phyloP scores from a whole-genome alignment of 1,139 yeast species.

The Saccharomyces hybrid region DNA sequence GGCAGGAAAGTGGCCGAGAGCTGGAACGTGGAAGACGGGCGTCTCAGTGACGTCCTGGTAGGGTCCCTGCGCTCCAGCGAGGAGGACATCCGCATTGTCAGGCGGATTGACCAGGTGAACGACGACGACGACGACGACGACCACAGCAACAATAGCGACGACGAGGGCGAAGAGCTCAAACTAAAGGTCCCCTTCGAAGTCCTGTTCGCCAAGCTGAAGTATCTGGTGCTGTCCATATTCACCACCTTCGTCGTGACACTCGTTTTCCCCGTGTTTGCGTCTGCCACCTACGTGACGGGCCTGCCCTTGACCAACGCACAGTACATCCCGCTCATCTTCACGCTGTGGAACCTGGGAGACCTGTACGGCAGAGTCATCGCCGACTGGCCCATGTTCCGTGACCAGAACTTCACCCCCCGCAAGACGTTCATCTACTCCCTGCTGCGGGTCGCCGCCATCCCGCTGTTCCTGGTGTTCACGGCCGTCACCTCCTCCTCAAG shows the following conservation, averaged over 20 bases:
- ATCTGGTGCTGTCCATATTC: conserved; percentile 63
- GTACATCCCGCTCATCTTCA: conserved; percentile 70
- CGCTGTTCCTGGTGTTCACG: conserved; percentile 64
- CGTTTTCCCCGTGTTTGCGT: conserved; percentile 85
- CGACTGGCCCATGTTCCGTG: conserved; percentile 33
- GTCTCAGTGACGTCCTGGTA: neutral
- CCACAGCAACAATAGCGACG: neutral
- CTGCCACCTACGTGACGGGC: conserved; percentile 45
- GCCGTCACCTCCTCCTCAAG: conserved; percentile 23
- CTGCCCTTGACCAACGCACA: conserved; percentile 32
- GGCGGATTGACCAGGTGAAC: neutral
- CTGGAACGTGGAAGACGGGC: neutral
- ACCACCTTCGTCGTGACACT: conserved; percentile 69
- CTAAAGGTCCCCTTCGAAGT: conserved; percentile 30
- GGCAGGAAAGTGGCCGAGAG: conserved; percentile 8
- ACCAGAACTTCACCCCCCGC: conserved; percentile 19
- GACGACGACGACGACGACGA: neutral
- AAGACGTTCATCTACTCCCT: conserved; percentile 46
- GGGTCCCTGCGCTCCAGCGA: neutral
- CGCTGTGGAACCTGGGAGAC: conserved; percentile 88
- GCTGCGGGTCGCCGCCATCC: conserved; percentile 48
- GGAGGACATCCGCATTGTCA: neutral
- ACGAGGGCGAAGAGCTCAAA: conserved; percentile 6
- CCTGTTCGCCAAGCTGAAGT: conserved; percentile 52
- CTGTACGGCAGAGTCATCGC: conserved; percentile 68